These are phyloP conservation scores for Solanum microdontum DNA, from an alignment of 257 asterid species.

Conservation along the genomic window DNA sequence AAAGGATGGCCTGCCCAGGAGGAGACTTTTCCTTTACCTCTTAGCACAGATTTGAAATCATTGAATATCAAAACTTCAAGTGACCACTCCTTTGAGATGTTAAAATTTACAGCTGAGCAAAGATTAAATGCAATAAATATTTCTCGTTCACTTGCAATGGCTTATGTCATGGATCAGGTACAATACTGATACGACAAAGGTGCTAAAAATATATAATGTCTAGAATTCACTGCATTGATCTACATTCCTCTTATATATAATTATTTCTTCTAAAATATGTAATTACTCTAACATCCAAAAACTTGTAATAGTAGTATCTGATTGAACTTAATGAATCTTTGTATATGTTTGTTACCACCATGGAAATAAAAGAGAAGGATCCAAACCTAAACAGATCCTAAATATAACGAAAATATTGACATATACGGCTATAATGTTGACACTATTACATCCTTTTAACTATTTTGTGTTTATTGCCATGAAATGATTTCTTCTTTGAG, in stretches of 20 bases:
- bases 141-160: conserved; percentile 74
- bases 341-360: not conserved
- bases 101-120: conserved; percentile 48
- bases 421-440: not conserved
- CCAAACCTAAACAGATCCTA: not conserved
- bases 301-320: not conserved
- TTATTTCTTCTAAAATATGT: not conserved
- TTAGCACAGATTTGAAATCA: conserved; percentile 23
- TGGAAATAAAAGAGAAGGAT: not conserved
- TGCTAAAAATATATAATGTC: not conserved
- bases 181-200: not conserved
- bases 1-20: conserved; percentile 26
- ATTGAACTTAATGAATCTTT: not conserved
- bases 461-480: not conserved
- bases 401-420: not conserved
- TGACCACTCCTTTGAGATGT: conserved; percentile 33
- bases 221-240: not conserved
- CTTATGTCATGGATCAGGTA: conserved; percentile 98
- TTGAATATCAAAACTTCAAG: conserved; percentile 25
- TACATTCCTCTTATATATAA: not conserved
- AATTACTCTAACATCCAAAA: not conserved
- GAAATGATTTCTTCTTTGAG: not conserved
- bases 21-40: conserved; percentile 32
- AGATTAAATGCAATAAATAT: conserved; percentile 64
- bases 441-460: not conserved